Percentiles rank a stretch among this genome's conserved stretches.
Evolutionary conservation across 2,329 filamentous ascomycete genomes (phyloP).

Genomic region (Coniochaeta sp.): DNA sequence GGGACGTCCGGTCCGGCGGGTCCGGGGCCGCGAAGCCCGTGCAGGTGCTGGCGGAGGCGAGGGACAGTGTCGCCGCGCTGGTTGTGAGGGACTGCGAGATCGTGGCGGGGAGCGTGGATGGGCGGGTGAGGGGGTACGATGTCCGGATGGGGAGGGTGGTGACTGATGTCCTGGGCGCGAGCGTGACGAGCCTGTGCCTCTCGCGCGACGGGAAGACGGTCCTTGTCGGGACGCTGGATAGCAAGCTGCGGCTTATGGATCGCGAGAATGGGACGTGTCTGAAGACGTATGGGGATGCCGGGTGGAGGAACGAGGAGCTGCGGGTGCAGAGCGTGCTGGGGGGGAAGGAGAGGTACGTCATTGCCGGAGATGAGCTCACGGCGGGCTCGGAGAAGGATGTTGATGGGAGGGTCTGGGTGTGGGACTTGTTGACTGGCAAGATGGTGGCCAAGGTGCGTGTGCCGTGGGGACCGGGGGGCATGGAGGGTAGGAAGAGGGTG

Average conservation of each 20-base stretch:
- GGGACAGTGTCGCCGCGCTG: constrained; percentile 55
- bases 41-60: constrained; percentile 65
- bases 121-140: constrained; percentile 75
- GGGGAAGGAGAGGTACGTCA: constrained; percentile 65
- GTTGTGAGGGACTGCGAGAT: constrained; percentile 48
- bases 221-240: constrained; percentile 70
- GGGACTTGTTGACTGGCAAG: constrained; percentile 75
- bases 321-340: constrained; percentile 72
- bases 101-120: constrained; percentile 74
- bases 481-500: constrained; percentile 37
- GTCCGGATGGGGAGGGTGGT: constrained; percentile 64
- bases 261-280: constrained; percentile 65
- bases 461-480: constrained; percentile 48
- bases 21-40: constrained; percentile 46
- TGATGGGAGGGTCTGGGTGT: constrained; percentile 64
- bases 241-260: constrained; percentile 73
- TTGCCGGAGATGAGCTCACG: constrained; percentile 70
- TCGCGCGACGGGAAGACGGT: constrained; percentile 67
- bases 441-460: constrained; percentile 54
- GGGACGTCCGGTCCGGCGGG: constrained; percentile 54
- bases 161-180: constrained; percentile 61
- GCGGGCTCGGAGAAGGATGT: constrained; percentile 17
- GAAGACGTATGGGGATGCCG: constrained; percentile 56
- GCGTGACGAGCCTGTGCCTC: constrained; percentile 68
- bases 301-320: constrained; percentile 58